Percentiles rank a stretch among this genome's conserved stretches.
Conservation (phyloP, 2,329 filamentous ascomycete species). For the Colletotrichum australisinense region DNA sequence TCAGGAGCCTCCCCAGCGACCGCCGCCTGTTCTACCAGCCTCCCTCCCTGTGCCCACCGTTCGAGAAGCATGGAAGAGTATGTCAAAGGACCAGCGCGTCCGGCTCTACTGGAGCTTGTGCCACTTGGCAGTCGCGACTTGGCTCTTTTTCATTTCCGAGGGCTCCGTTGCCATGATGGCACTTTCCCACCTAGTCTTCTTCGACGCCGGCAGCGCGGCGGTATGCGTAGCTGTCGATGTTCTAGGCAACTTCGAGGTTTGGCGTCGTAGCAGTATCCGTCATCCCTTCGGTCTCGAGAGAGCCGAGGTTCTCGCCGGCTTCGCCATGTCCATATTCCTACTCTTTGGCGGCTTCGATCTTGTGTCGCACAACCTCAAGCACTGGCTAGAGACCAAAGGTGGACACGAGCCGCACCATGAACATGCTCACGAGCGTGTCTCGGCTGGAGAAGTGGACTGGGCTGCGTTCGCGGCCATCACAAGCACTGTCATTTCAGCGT, state of each 20-base stretch:
- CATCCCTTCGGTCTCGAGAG: slow-evolving; percentile 95
- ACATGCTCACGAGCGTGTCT: slow-evolving; percentile 73
- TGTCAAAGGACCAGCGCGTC: slow-evolving; percentile 87
- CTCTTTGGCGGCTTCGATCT: slow-evolving; percentile 98
- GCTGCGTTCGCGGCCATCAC: slow-evolving; percentile 84
- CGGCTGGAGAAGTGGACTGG: slow-evolving; percentile 82
- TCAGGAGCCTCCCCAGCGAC: slow-evolving; percentile 86
- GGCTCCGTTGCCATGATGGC: slow-evolving; percentile 92
- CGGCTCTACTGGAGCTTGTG: slow-evolving; percentile 91
- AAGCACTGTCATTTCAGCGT: slow-evolving; percentile 86
- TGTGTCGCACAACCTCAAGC: slow-evolving; percentile 92
- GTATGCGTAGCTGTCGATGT: slow-evolving; percentile 94
- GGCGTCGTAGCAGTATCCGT: slow-evolving; percentile 90
- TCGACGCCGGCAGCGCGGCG: slow-evolving; percentile 91
- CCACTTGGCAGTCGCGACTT: slow-evolving; percentile 84
- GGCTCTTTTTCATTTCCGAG: slow-evolving; percentile 86
- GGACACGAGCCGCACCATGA: slow-evolving; percentile 80
- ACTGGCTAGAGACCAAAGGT: slow-evolving; percentile 81
- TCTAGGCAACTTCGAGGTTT: slow-evolving; percentile 96
- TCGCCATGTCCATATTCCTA: slow-evolving; percentile 94
- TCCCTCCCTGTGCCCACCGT: slow-evolving; percentile 92
- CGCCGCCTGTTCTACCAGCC: slow-evolving; percentile 88
- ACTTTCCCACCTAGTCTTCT: slow-evolving; percentile 92
- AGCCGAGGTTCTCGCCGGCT: slow-evolving; percentile 92
- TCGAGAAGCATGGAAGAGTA: slow-evolving; percentile 87